These are phyloP conservation scores for Chlorella sp. DNA, from an alignment of 139 green algal species.

Conservation along the genomic window DNA sequence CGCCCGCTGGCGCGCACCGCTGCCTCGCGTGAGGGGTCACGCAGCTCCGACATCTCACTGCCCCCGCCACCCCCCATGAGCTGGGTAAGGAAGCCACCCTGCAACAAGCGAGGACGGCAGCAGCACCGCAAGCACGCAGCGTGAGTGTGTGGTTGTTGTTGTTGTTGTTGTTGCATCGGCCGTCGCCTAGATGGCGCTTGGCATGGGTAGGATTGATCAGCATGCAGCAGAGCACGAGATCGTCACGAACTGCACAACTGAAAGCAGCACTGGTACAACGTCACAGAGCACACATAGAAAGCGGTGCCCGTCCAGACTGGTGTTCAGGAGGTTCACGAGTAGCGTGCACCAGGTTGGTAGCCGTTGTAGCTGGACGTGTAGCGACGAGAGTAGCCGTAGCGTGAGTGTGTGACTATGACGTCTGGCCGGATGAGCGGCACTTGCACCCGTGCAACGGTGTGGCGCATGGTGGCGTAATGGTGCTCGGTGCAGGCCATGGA, in stretches of 20 bases:
- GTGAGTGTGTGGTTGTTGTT: neutral
- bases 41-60: constrained; percentile 4
- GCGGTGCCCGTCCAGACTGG: no score
- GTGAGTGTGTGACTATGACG: no score
- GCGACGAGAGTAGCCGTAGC: no score
- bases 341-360: no score
- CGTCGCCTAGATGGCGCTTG: neutral
- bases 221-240: neutral
- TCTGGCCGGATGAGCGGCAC: no score
- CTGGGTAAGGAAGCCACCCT: neutral
- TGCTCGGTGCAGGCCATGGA: neutral
- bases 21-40: constrained; percentile 5
- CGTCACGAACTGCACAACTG: neutral
- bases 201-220: neutral
- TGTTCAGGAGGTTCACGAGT: no score
- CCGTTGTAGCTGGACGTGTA: no score
- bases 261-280: neutral
- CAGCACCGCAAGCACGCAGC: neutral
- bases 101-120: no score
- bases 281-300: neutral
- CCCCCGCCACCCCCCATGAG: neutral
- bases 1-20: constrained; percentile 1
- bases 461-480: neutral
- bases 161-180: neutral
- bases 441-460: neutral